A percentile compares a stretch with the other conserved stretches of the same genome.
Conservation (phyloP, 2,329 filamentous ascomycete species). For the Trichoderma semiorbis region DNA sequence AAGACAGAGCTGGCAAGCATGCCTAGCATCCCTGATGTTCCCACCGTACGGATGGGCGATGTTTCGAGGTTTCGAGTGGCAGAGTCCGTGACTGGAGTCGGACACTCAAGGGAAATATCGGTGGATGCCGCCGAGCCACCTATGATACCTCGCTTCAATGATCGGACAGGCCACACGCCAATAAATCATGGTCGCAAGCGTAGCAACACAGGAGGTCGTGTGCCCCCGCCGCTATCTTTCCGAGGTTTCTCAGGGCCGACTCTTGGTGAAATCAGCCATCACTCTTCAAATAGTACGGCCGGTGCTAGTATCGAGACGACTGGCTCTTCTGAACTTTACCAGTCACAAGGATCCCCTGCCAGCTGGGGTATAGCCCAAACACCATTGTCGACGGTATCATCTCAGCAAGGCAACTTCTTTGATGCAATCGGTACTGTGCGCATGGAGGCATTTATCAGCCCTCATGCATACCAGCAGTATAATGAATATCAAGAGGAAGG, state of each 20-base stretch:
- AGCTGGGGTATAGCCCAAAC: constrained; percentile 50
- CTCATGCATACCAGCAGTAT: constrained; percentile 49
- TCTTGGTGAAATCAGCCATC: constrained; percentile 41
- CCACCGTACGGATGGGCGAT: constrained; percentile 37
- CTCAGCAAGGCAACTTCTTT: constrained; percentile 63
- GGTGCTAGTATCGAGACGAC: constrained; percentile 56
- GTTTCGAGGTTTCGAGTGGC: constrained; percentile 36
- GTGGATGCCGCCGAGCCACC: constrained; percentile 68
- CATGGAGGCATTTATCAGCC: constrained; percentile 94
- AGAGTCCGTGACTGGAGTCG: constrained; percentile 37
- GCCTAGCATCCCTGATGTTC: constrained; percentile 37
- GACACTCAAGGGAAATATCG: constrained; percentile 46
- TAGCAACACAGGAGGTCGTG: constrained; percentile 80
- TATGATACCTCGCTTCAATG: constrained; percentile 65
- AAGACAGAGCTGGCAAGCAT: constrained; percentile 53
- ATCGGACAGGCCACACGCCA: constrained; percentile 44
- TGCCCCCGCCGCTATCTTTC: constrained; percentile 67
- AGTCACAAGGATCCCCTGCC: constrained; percentile 48
- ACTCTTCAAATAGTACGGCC: constrained; percentile 54
- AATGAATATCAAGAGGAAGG: constrained; percentile 49
- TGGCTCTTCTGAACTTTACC: constrained; percentile 59
- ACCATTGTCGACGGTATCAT: constrained; percentile 49
- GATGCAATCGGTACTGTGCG: constrained; percentile 86
- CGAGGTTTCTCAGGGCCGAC: constrained; percentile 68
- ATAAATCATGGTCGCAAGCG: constrained; percentile 73